Evolutionary conservation across 208 protist species (phyloP).

Genomic region (Angomonas ambiguus): DNA sequence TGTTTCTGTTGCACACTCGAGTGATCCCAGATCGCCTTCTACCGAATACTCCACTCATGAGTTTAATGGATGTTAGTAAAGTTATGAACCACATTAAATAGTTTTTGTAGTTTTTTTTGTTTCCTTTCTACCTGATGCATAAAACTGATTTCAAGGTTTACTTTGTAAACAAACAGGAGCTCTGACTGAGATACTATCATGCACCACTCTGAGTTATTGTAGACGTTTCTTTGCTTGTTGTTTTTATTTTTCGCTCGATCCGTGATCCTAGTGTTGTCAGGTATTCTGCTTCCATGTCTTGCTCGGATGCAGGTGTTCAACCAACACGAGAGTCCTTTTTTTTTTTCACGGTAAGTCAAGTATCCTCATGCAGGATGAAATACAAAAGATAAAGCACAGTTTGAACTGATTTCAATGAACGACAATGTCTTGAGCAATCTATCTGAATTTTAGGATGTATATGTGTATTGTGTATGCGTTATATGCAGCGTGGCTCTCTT

Average conservation of each 20-base stretch:
- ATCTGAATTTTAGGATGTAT: constrained; percentile 1
- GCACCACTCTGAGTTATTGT: not conserved
- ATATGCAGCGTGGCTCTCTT: not conserved
- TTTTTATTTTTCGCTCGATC: not conserved
- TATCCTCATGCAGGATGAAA: not conserved
- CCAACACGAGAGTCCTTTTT: not conserved
- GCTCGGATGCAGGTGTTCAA: not conserved
- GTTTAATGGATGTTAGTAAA: too few relatives aligned
- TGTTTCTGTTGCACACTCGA: constrained; percentile 1
- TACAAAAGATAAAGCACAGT: constrained; percentile 12
- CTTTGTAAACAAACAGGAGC: not conserved
- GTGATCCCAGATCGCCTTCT: not conserved
- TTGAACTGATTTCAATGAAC: constrained; percentile 8
- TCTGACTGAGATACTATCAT: constrained; percentile 1
- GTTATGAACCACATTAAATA: too few relatives aligned
- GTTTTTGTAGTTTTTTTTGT: too few relatives aligned
- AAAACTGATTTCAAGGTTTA: constrained; percentile 2
- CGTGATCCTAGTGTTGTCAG: constrained; percentile 1
- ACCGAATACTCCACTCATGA: too few relatives aligned
- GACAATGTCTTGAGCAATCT: constrained; percentile 16
- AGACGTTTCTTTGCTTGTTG: not conserved
- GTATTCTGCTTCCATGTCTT: not conserved
- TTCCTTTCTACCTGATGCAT: not conserved
- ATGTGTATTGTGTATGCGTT: not conserved
- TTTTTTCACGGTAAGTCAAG: not conserved